A percentile compares a stretch with the other conserved stretches of the same genome.
Evolutionary conservation across 75 land plant genomes (phyloP).

Genomic region (Adiantum capillusveneris): DNA sequence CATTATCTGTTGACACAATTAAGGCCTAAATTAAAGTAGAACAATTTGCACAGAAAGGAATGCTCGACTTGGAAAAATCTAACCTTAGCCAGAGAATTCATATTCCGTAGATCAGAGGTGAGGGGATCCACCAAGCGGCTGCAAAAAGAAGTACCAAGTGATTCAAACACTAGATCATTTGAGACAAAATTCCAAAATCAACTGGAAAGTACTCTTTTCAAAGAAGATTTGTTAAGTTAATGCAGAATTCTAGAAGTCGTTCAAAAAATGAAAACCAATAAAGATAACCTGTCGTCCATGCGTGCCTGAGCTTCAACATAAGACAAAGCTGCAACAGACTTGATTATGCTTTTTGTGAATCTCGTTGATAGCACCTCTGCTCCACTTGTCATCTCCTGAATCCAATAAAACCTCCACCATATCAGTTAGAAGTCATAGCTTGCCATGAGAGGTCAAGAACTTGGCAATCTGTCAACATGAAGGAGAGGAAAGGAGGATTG

Average conservation of each 20-base stretch:
- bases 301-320: conserved; percentile 99
- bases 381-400: conserved; percentile 84
- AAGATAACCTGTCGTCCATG: conserved; percentile 86
- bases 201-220: too few relatives aligned
- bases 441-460: too few relatives aligned
- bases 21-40: too few relatives aligned
- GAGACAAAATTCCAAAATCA: too few relatives aligned
- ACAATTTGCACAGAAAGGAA: too few relatives aligned
- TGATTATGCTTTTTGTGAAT: conserved; percentile 86
- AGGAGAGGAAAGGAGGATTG: too few relatives aligned
- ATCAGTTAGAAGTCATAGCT: too few relatives aligned
- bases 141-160: conserved; percentile 13
- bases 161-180: too few relatives aligned
- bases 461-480: too few relatives aligned
- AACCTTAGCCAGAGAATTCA: conserved; percentile 95
- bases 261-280: background rate
- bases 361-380: conserved; percentile 78
- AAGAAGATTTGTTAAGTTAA: too few relatives aligned
- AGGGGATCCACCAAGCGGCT: conserved; percentile 88
- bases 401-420: background rate
- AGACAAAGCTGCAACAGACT: conserved; percentile 91
- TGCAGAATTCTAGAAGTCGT: background rate
- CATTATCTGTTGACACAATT: conserved; percentile 57
- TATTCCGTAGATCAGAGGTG: conserved; percentile 82
- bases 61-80: background rate